A percentile compares a stretch with the other conserved stretches of the same genome.
phyloP scores from a whole-genome alignment of 805 yeast species.

The Candida krabiensis region DNA sequence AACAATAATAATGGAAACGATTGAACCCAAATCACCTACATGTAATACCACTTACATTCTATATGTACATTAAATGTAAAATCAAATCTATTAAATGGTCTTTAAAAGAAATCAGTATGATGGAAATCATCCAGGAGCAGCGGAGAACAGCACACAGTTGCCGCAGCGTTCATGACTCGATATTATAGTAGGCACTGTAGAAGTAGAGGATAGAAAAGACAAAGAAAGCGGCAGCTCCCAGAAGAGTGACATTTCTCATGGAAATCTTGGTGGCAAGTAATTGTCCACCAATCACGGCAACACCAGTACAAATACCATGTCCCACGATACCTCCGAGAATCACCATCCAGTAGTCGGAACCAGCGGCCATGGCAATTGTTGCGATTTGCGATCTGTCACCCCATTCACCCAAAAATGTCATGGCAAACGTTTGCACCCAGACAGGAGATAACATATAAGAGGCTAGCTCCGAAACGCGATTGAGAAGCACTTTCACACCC shows the following conservation, averaged over 20 bases:
- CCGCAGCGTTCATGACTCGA: slow-evolving; percentile 16
- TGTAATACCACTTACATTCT: not conserved
- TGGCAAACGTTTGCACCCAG: slow-evolving; percentile 91
- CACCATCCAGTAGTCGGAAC: slow-evolving; percentile 86
- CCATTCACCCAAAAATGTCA: slow-evolving; percentile 98
- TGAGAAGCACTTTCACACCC: slow-evolving; percentile 8
- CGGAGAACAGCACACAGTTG: too few relatives aligned
- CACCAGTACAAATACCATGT: slow-evolving; percentile 80
- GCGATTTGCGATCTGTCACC: slow-evolving; percentile 99
- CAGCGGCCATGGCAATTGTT: slow-evolving; percentile 98
- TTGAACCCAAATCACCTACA: too few relatives aligned
- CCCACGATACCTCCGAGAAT: slow-evolving; percentile 89
- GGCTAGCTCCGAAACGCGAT: slow-evolving; percentile 54
- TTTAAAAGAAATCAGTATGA: too few relatives aligned
- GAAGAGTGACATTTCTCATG: slow-evolving; percentile 87
- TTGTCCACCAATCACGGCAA: slow-evolving; percentile 95
- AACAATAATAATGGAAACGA: not conserved
- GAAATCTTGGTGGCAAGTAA: slow-evolving; percentile 85
- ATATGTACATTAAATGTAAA: not conserved
- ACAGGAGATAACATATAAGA: slow-evolving; percentile 74
- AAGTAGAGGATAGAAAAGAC: slow-evolving; percentile 80
- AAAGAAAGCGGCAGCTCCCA: slow-evolving; percentile 87
- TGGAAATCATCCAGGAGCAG: too few relatives aligned
- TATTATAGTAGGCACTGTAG: slow-evolving; percentile 54
- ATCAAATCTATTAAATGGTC: not conserved